phyloP scores from a whole-genome alignment of 345 rosid species.

The Lumnitzera littorea region DNA sequence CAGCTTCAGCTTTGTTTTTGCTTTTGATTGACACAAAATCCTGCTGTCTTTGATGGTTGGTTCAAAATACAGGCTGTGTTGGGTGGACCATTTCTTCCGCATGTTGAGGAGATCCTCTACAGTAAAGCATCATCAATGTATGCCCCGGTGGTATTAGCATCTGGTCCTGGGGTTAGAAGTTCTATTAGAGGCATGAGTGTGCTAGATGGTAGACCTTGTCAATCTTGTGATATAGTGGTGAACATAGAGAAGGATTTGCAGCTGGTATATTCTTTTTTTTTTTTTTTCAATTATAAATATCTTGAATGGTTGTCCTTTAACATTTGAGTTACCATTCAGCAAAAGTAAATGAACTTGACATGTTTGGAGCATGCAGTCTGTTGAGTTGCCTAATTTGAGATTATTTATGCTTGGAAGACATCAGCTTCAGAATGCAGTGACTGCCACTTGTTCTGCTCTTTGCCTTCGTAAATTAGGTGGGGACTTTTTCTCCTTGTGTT shows the following conservation, averaged over 20 bases:
- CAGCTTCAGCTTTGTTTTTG: neutral
- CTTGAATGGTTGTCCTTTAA: neutral
- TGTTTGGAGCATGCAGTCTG: conserved; percentile 32
- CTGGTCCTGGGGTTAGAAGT: conserved; percentile 41
- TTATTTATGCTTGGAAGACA: conserved; percentile 75
- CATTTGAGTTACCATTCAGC: neutral
- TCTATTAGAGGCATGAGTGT: conserved; percentile 37
- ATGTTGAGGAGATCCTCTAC: conserved; percentile 53
- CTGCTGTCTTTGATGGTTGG: neutral
- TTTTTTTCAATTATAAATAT: neutral
- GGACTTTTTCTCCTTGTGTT: conserved; percentile 1
- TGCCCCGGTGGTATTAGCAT: conserved; percentile 53
- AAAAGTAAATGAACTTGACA: neutral
- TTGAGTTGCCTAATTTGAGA: conserved; percentile 50
- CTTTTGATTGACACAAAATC: neutral
- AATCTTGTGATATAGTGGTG: conserved; percentile 52
- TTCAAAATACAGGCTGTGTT: conserved; percentile 41
- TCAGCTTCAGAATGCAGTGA: conserved; percentile 84
- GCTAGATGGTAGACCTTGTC: conserved; percentile 40
- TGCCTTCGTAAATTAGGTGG: conserved; percentile 70
- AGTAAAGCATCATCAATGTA: conserved; percentile 50
- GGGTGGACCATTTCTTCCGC: conserved; percentile 90
- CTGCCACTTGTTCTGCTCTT: conserved; percentile 65
- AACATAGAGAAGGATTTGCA: conserved; percentile 33
- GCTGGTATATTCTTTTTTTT: conserved; percentile 33